phyloP scores from a whole-genome alignment of 805 yeast species.

The Yamadazyma scolyti region DNA sequence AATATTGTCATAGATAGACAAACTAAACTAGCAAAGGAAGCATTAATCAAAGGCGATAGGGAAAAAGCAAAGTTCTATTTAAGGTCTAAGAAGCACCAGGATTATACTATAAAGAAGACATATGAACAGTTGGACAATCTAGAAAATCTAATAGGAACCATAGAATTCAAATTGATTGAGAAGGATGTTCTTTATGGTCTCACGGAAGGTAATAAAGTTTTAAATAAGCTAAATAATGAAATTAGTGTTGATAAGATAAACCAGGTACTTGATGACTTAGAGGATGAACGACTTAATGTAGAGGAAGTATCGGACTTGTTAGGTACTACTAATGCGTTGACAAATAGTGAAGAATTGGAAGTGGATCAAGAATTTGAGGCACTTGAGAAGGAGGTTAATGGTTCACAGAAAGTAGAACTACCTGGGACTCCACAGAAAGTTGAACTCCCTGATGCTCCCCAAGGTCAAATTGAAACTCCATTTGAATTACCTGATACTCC shows the following conservation, averaged over 20 bases:
- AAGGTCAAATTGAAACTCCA: not conserved
- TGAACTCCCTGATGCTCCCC: constrained; percentile 14
- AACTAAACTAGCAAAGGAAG: constrained; percentile 52
- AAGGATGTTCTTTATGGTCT: constrained; percentile 79
- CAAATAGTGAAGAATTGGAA: constrained; percentile 52
- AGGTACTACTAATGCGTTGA: constrained; percentile 36
- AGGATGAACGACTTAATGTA: constrained; percentile 77
- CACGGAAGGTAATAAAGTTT: constrained; percentile 72
- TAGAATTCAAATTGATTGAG: constrained; percentile 88
- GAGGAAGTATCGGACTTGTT: constrained; percentile 63
- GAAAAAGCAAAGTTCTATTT: constrained; percentile 66
- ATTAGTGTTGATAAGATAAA: constrained; percentile 79
- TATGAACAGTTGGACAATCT: constrained; percentile 74
- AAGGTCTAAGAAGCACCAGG: constrained; percentile 78
- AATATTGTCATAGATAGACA: constrained; percentile 58
- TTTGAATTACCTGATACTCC: too few species aligned
- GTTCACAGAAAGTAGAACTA: too few species aligned
- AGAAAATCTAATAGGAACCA: constrained; percentile 72
- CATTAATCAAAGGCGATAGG: constrained; percentile 50
- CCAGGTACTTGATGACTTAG: constrained; percentile 74
- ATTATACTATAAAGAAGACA: constrained; percentile 63
- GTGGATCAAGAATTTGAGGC: constrained; percentile 60
- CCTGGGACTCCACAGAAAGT: not conserved
- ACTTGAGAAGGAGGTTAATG: constrained; percentile 44
- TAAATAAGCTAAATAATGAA: constrained; percentile 73